These are phyloP conservation scores for Pseudonectria buxi DNA, from an alignment of 2,329 filamentous ascomycete genomes.

Conservation along the genomic window DNA sequence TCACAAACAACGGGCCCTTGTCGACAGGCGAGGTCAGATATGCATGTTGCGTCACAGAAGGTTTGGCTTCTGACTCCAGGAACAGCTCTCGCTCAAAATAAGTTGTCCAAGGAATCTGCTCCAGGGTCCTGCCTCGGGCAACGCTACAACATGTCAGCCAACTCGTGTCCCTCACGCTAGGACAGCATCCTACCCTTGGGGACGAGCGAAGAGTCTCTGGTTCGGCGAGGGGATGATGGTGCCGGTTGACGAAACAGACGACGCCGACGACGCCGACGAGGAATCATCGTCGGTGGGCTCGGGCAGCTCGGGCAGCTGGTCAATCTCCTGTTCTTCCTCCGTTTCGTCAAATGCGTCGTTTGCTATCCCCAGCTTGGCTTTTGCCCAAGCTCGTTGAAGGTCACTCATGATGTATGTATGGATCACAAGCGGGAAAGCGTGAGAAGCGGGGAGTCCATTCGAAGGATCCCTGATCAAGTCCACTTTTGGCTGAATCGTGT, in stretches of 20 bases:
- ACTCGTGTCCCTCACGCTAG: constrained; percentile 5
- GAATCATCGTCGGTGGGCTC: constrained; percentile 54
- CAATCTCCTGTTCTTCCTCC: constrained; percentile 44
- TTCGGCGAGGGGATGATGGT: constrained; percentile 79
- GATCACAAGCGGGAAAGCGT: constrained; percentile 7
- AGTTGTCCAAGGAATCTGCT: constrained; percentile 74
- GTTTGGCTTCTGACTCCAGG: constrained; percentile 44
- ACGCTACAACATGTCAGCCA: constrained; percentile 32
- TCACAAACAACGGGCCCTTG: constrained; percentile 77
- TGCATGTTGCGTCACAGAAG: constrained; percentile 64
- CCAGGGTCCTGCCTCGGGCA: constrained; percentile 47
- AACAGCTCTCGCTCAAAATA: constrained; percentile 88
- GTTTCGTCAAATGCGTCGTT: constrained; percentile 44
- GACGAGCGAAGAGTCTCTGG: constrained; percentile 65
- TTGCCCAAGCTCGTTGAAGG: constrained; percentile 71
- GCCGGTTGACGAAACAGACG: constrained; percentile 82
- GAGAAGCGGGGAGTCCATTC: constrained; percentile 11
- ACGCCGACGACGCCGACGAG: constrained; percentile 68
- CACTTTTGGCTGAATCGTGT: too few species aligned
- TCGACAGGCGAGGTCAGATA: constrained; percentile 78
- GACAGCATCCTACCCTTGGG: constrained; percentile 48
- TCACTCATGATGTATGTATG: constrained; percentile 59
- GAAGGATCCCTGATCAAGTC: too few species aligned
- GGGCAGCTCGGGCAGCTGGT: constrained; percentile 40
- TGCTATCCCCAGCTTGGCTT: constrained; percentile 60